Evolutionary conservation across 192 early-diverging fungal species (phyloP).

Genomic region (Umbelopsis isabellina): DNA sequence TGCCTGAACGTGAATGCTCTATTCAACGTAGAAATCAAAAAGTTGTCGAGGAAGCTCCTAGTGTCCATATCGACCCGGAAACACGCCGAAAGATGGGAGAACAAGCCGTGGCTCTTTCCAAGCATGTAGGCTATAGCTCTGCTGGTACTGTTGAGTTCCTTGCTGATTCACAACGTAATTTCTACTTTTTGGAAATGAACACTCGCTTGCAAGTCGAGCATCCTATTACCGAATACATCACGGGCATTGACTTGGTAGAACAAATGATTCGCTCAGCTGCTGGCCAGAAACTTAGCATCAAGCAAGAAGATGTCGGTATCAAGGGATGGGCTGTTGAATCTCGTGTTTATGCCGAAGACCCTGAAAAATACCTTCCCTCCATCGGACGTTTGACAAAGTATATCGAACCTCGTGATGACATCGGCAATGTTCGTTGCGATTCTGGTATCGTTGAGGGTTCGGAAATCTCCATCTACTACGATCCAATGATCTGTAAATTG

Average conservation of each 20-base stretch:
- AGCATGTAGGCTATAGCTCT: constrained; percentile 73
- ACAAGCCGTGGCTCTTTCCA: constrained; percentile 76
- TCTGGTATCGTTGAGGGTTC: constrained; percentile 89
- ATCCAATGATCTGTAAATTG: constrained; percentile 95
- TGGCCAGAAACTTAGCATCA: constrained; percentile 67
- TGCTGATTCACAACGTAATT: constrained; percentile 71
- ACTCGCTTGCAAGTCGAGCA: constrained; percentile 83
- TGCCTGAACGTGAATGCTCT: constrained; percentile 91
- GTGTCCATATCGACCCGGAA: constrained; percentile 61
- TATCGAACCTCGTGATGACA: constrained; percentile 68
- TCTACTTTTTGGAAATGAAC: constrained; percentile 86
- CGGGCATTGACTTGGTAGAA: constrained; percentile 91
- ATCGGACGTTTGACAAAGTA: constrained; percentile 88
- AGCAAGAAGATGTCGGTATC: constrained; percentile 76
- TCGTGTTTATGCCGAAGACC: constrained; percentile 96
- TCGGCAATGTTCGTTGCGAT: constrained; percentile 83
- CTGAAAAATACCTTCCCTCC: constrained; percentile 90
- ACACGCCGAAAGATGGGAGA: constrained; percentile 77
- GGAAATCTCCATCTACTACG: constrained; percentile 96
- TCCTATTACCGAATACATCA: constrained; percentile 80
- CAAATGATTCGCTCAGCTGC: constrained; percentile 95
- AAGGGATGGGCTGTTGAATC: constrained; percentile 95
- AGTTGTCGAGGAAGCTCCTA: constrained; percentile 87
- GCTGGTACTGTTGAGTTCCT: constrained; percentile 81
- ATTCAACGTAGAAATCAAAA: constrained; percentile 85